phyloP scores from a whole-genome alignment of 2,329 filamentous ascomycete species.

The Didymella lethalis region DNA sequence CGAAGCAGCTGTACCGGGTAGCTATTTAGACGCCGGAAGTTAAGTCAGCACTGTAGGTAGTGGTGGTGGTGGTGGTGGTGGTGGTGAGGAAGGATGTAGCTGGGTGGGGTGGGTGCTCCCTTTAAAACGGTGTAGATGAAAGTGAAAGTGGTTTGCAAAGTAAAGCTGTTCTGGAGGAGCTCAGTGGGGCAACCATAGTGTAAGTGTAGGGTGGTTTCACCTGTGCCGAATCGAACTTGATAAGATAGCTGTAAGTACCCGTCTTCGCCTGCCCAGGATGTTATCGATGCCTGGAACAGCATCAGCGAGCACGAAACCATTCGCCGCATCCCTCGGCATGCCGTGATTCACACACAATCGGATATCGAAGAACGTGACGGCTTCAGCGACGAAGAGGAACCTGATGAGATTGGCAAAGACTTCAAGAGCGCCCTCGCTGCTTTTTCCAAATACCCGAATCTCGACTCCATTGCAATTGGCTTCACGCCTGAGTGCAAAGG shows the following conservation, averaged over 20 bases:
- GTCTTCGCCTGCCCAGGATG: neutral
- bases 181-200: neutral
- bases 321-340: slow-evolving; percentile 15
- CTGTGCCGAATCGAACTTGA: neutral
- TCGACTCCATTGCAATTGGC: slow-evolving; percentile 1
- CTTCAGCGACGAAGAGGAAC: neutral
- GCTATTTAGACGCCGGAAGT: neutral
- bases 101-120: neutral
- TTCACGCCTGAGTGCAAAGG: slow-evolving; percentile 2
- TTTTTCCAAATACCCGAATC: slow-evolving; percentile 4
- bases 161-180: neutral
- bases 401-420: neutral
- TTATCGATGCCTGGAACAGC: slow-evolving; percentile 27
- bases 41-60: neutral
- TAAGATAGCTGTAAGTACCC: neutral
- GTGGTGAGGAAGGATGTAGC: neutral
- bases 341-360: slow-evolving; percentile 11
- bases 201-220: slow-evolving; percentile 1
- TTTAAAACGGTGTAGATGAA: neutral
- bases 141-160: slow-evolving; percentile 5
- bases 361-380: neutral
- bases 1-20: neutral
- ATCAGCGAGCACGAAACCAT: slow-evolving; percentile 13
- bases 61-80: neutral
- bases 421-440: slow-evolving; percentile 1